Percentiles rank a stretch among this genome's conserved stretches.
These are phyloP conservation scores for Aspergillus diversus DNA, from an alignment of 495 filamentous ascomycete species.

Conservation along the genomic window DNA sequence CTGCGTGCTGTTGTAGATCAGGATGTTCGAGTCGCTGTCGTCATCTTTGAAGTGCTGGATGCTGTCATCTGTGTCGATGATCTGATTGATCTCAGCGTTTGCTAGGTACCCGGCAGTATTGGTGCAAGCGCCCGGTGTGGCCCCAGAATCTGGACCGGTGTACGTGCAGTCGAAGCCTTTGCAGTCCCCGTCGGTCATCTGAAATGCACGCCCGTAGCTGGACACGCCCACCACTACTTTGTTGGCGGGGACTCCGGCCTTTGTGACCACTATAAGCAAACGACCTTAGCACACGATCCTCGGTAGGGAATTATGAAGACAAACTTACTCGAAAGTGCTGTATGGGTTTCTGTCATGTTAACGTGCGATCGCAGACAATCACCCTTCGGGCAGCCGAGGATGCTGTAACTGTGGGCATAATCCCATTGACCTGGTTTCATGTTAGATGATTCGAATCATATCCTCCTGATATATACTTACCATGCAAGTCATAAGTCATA, in stretches of 20 bases:
- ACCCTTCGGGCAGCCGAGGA: constrained; percentile 37
- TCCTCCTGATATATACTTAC: background rate
- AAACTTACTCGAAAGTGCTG: constrained; percentile 32
- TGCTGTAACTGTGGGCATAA: constrained; percentile 27
- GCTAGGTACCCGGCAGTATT: constrained; percentile 33
- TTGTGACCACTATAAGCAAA: constrained; percentile 41
- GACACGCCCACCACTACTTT: constrained; percentile 45
- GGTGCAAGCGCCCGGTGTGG: constrained; percentile 15
- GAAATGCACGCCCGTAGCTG: constrained; percentile 31
- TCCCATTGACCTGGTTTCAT: constrained; percentile 28
- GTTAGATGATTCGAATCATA: too few species aligned
- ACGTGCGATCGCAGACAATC: constrained; percentile 47
- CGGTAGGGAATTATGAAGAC: too few species aligned
- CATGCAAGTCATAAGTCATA: constrained; percentile 45
- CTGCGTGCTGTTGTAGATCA: constrained; percentile 43
- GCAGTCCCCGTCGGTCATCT: constrained; percentile 20
- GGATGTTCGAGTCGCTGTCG: constrained; percentile 34
- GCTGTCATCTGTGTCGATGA: background rate
- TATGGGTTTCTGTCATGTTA: constrained; percentile 45
- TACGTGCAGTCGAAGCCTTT: constrained; percentile 7
- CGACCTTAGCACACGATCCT: too few species aligned
- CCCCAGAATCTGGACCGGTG: constrained; percentile 14
- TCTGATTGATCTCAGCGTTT: constrained; percentile 24
- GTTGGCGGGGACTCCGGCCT: constrained; percentile 46
- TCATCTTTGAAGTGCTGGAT: constrained; percentile 11